Evolutionary conservation across 1,284 basidiomycete genomes (phyloP), one percentile per base, ranked within the genome.

Genomic region (Boletus mariae): DNA sequence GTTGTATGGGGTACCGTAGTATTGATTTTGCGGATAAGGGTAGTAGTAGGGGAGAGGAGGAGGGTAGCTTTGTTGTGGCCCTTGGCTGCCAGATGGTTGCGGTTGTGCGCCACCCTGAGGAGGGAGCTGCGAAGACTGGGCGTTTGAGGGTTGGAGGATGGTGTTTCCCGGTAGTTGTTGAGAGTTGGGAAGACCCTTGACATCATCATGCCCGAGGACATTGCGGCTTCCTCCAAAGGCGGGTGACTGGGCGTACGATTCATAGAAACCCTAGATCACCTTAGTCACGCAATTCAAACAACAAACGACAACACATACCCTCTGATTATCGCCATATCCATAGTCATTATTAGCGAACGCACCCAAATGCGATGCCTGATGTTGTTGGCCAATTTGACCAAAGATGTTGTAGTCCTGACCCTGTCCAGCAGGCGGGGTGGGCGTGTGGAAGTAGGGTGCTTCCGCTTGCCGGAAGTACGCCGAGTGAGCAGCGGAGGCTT

Each of bases 11-110:
- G 78, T 69, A 41, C 85, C 82, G 57, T 88, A 89, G 69, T 82
- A 89, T 60, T 89, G 85, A 61, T 81, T 85, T 63, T 86, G 84
- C 5, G 83, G 82, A 67, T 85, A 87, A 17, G 81, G 79, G 52
- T 80, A 86, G 65, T 85, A 88, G 63, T 85, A 86, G 2, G 80
- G 82, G 47, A 84, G 42, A 75, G 83, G 44, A 75, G 82, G 54
- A 77, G 82, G 53, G 71, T 82, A 83, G 46, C 74, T 72, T 61
- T 85, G 83, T 58, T 84, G 84, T 28, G 82, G 82, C 12, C 78
- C 82, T 68, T 85, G 84, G 5, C 75, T 75, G 15, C 76, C 74
- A 31, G 74, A 74, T 3, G 82, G 77, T 55, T 83, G 84, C 3
- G 79, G 76, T 61, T 86, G 84, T 32, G 68, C 75, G 25, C 61